Evolutionary conservation across 192 early-diverging fungal species (phyloP), one percentile per base, ranked within the genome.

Genomic region (Globomyces pollinis-pini): DNA sequence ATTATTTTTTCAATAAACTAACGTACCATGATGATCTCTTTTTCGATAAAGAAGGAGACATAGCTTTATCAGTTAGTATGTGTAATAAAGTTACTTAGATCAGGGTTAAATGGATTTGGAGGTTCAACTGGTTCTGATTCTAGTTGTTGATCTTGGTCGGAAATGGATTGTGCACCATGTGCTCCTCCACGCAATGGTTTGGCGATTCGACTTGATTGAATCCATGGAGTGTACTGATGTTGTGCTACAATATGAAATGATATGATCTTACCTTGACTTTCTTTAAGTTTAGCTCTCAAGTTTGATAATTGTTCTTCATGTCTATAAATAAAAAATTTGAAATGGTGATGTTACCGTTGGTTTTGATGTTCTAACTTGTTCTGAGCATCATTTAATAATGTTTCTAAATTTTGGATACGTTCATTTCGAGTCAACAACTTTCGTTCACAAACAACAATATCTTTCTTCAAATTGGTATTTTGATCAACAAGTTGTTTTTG

Each of bases 401-500:
- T 56, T 69, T 99, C 96, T 60, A 99, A 74, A 41, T 84, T 92
- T 54, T 84, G 76, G 43, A 99, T 96, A 57, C 94, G 88, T 70
- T 98, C 94, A 60, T 92, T 96, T 32, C 94, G 83, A 1, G 91
- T 88, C 52, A 71, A 72, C 42, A 99, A 72, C 80, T 96, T 96
- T 59, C 94, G 87, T 35, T 99, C 94, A 29, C 85, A 77, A 33
- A 95, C 74, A 29, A 87, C 82, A 1, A 88, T 74, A 65, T 96
- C 88, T 78, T 96, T 98, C 82, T 99, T 99, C 39, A 98, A 76
- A 9, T 84, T 86, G 1, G 90, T 80, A 77, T 99, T 99, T 69
- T 96, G 92, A 66, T 92, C 91, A 5, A 99, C 93, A 38, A 99
- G 82, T 57, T 87, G 87, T 78, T 91, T 94, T 66, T 98, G 96